Percentiles rank a stretch among this genome's conserved stretches.
Conservation (phyloP, 176 grass and related monocot genomes). For the Cenchrus purpureus region DNA sequence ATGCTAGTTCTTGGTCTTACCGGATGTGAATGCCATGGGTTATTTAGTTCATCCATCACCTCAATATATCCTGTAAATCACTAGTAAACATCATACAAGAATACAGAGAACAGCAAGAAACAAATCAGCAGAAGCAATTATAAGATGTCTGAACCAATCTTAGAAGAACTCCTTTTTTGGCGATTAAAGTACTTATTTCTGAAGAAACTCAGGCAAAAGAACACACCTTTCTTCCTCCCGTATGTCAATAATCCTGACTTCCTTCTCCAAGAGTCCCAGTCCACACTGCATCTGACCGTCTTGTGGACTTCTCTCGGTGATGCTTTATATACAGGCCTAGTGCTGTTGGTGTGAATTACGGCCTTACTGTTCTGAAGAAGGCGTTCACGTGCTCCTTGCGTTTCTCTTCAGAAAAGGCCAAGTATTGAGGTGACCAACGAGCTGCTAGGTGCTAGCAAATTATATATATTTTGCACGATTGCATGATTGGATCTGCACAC, state of each 20-base stretch:
- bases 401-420: conserved; percentile 21
- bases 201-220: background rate
- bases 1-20: conserved; percentile 26
- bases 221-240: background rate
- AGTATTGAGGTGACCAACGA: background rate
- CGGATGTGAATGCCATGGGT: conserved; percentile 44
- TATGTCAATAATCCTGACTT: background rate
- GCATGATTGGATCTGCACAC: conserved; percentile 39
- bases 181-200: no score
- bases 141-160: no score
- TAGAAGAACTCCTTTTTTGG: no score
- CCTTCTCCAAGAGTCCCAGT: background rate
- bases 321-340: conserved; percentile 29
- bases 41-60: conserved; percentile 46
- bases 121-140: no score
- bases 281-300: background rate
- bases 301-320: background rate
- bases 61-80: background rate
- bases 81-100: no score
- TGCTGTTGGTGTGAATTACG: conserved; percentile 38
- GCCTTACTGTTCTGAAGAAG: conserved; percentile 29
- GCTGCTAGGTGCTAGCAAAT: background rate
- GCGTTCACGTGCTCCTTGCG: conserved; percentile 39
- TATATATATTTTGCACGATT: conserved; percentile 28
- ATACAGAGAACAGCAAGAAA: no score